A percentile compares a stretch with the other conserved stretches of the same genome.
Evolutionary conservation across 1,139 yeast species (phyloP).

Genomic region (Geotrichum carabidarum): DNA sequence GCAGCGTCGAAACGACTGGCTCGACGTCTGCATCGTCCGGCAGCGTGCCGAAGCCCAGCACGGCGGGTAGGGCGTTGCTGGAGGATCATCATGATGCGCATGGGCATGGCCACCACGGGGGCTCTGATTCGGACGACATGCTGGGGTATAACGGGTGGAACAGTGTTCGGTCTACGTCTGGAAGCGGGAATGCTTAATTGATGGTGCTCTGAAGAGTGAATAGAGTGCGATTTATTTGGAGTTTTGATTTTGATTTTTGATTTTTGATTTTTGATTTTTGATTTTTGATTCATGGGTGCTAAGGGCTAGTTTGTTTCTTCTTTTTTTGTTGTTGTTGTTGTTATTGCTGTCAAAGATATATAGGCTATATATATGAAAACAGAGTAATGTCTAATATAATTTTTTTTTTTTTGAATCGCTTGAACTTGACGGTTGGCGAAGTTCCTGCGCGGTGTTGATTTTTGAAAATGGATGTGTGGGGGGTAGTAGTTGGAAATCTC

Average conservation of each 20-base stretch:
- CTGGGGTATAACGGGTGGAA: constrained; percentile 15
- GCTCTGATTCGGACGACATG: constrained; percentile 11
- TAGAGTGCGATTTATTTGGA: background rate
- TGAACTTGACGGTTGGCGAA: too few species aligned
- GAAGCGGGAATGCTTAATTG: background rate
- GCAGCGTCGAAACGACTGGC: background rate
- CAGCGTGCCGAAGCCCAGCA: background rate
- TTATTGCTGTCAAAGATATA: too few species aligned
- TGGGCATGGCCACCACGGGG: background rate
- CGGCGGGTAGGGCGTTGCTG: background rate
- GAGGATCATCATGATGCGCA: background rate
- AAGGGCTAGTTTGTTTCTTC: background rate
- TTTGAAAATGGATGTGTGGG: too few species aligned
- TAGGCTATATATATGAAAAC: too few species aligned
- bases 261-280: background rate
- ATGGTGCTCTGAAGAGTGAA: background rate
- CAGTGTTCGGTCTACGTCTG: background rate
- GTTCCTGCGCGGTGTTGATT: too few species aligned
- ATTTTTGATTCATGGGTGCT: background rate
- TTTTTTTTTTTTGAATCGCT: too few species aligned
- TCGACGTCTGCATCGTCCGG: background rate
- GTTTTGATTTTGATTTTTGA: background rate
- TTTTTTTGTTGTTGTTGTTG: too few species aligned
- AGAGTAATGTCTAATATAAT: too few species aligned
- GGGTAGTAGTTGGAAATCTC: too few species aligned